Base-by-base conservation (phyloP, 805 yeast species). In the Myxozyma geophila region DNA sequence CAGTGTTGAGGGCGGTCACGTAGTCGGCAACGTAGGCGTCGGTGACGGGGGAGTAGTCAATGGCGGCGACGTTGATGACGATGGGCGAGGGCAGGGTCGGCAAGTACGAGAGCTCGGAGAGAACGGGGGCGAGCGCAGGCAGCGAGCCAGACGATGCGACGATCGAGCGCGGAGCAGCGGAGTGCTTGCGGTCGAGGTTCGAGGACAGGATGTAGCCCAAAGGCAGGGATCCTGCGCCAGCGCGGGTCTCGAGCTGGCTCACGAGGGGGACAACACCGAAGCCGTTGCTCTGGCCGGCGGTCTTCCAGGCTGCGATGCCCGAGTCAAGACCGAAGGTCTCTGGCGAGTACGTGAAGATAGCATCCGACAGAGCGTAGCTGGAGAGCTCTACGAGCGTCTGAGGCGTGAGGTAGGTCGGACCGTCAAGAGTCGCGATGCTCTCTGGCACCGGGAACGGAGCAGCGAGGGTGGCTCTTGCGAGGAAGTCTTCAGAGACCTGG, bases 141-240 rank as follows among this genome's bases (percentile, higher is more conserved):
- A 92, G 80, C 36, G 91, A 86, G 66, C 85, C 84, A 37, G 90
- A 83, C 48, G 92, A 87, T 53, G 87, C 81, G 44, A 92, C 74
- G 66, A 87, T 80, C 72, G 82, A 66, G 75, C 82, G 64, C 10
- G 60, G 61, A 44, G 79, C 78, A 2, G 58, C 52, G 33, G 67
- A 58, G 46, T 28, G 19, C 33, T 70, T 65, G 56, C 66, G 64
- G 12, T 39, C 55, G 19, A 55, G 43, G 39, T 19, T 33, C 48
- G 68, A 48, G 59, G 69, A 65, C 35, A 72, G 63, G 59, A 84
- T 75, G 77, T 87, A 92, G 44, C 97, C 98, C 56, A 89, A 78
- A 52, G 93, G 82, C 35, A 89, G 83, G 66, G 85, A 82, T 52
- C 93, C 90, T 39, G 97, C 95, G 71, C 97, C 98, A 1, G 88